Evolutionary conservation across 2,329 filamentous ascomycete genomes (phyloP).

Genomic region (Alternaria tenuissima): DNA sequence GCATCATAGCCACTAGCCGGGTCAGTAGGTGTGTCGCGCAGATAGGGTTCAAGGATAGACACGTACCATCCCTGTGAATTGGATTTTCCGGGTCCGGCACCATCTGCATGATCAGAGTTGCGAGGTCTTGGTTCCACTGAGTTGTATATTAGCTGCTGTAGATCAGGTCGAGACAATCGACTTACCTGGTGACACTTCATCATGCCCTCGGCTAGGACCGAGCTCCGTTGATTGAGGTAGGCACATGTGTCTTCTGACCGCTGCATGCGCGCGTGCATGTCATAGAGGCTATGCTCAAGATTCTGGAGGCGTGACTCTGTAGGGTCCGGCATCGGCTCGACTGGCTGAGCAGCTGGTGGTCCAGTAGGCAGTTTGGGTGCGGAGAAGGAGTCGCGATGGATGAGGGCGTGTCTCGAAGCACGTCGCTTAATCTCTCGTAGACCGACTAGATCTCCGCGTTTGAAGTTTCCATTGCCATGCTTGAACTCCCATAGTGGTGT

Average conservation of each 20-base stretch:
- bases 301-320: conserved; percentile 76
- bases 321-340: conserved; percentile 81
- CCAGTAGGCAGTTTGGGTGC: conserved; percentile 71
- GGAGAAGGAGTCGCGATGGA: conserved; percentile 89
- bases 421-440: conserved; percentile 94
- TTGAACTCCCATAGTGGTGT: conserved; percentile 98
- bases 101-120: conserved; percentile 75
- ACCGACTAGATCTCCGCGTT: conserved; percentile 88
- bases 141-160: conserved; percentile 34
- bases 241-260: conserved; percentile 85
- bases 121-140: conserved; percentile 85
- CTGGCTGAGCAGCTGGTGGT: conserved; percentile 84
- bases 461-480: conserved; percentile 96
- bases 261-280: conserved; percentile 77
- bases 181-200: conserved; percentile 73
- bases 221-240: conserved; percentile 80
- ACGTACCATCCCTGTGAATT: conserved; percentile 82
- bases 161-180: conserved; percentile 23
- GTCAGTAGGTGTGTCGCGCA: conserved; percentile 33
- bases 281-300: conserved; percentile 84
- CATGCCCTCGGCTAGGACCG: conserved; percentile 82
- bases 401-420: conserved; percentile 89
- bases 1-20: conserved; percentile 58
- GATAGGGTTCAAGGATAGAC: conserved; percentile 31
- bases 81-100: conserved; percentile 78